Evolutionary conservation across 2,329 filamentous ascomycete species (phyloP), one percentile per base, ranked within the genome.

Genomic region (Ampelomyces quisqualis): DNA sequence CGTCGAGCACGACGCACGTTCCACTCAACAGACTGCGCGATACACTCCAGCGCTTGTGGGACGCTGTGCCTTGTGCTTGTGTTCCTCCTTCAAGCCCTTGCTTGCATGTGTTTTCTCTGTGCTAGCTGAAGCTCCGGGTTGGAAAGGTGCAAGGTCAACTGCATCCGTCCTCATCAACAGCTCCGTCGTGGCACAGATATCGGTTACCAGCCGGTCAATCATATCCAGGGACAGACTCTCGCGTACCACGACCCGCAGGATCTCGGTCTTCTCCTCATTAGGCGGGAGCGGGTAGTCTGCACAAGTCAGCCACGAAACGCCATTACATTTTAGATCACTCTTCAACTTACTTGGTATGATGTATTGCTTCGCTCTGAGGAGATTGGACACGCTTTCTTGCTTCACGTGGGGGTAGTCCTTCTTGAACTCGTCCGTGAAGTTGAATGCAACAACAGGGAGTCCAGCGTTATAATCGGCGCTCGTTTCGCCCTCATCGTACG

Each of bases 141-240:
- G 72, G 57, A 77, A 73, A 13, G 70, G 68, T 6, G 70, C 66
- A 29, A 84, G 55, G 44, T 84, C 80, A 7, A 74, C 60, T 23
- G 70, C 62, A 50, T 77, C 75, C 22, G 72, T 72, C 10, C 73
- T 71, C 60, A 85, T 82, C 43, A 86, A 60, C 30, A 64, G 73
- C 69, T 86, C 78, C 3, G 82, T 85, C 5, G 82, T 77, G 7
- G 71, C 61, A 44, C 77, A 75, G 21, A 85, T 76, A 59, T 86
- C 82, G 1, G 73, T 69, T 27, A 86, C 76, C 18, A 86, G 69
- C 2, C 78, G 69, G 62, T 85, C 81, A 18, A 86, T 70, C 33
- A 86, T 70, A 58, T 86, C 82, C n/a, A 85, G 67, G n/a, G 75
- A 80, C 78, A 86, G 80, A 53, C 72, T 80, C 65, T 86, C 82